Base-by-base conservation (phyloP, 2,329 filamentous ascomycete species). In the Macrophomina tecta region DNA sequence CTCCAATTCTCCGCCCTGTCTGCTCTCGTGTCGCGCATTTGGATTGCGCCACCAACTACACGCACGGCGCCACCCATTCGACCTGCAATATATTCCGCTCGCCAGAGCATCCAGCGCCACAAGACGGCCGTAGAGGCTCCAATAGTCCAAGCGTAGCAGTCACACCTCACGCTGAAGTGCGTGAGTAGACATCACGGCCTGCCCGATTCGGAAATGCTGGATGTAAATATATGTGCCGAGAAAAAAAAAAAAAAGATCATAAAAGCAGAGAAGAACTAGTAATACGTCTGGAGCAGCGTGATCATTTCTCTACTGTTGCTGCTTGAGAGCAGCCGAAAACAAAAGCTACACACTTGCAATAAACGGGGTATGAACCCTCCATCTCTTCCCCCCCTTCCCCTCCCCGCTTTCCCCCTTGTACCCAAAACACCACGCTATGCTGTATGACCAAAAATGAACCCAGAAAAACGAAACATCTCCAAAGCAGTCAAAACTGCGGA, bases 381-480 rank as follows among this genome's bases (percentile, higher is more conserved):
- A 2, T 14, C 42, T 16, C 3, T 18, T 14, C 8, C 40, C 14
- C 23, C 40, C 42, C 40, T 5, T 18, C 36, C n/a, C 32, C 16
- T 9, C 52, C 36, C 6, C 18, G 4, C 55, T 28, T 40, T 40
- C 55, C 55, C 23, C 23, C 23, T 23, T 23, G 2, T 23, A 42
- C 36, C 40, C 12, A 62, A n/a, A 62, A 62, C 58, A 46, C 58
- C 58, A 16, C 42, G 58, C 58, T 62, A 62, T 62, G 58, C 58
- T 34, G 45, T 60, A 34, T 2, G n/a, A 62, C 3, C 4, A 49
- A 48, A 16, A 61, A 38, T 14, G 12, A 34, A 46, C 16, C 12
- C 18, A 61, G 6, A 46, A 46, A 48, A 18, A 34, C 5, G 48
- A 60, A 61, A 34, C 23, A 23, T 23, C 23, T 18, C 32, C 32